phyloP scores from a whole-genome alignment of 371 early-diverging fungal genomes.

The Circinella minor region DNA sequence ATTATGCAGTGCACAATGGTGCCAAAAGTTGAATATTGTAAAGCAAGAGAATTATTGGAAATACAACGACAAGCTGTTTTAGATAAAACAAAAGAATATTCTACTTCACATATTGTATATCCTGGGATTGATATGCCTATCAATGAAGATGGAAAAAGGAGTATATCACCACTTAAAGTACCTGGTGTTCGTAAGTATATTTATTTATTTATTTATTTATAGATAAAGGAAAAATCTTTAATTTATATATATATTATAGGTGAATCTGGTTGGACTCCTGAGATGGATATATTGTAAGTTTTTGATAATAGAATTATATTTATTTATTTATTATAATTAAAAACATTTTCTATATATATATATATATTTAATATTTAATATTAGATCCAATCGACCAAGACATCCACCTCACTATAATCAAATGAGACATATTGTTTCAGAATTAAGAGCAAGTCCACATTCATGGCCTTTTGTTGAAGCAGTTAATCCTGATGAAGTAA shows the following conservation, averaged over 20 bases:
- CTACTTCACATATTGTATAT: slow-evolving; percentile 79
- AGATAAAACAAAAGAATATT: slow-evolving; percentile 77
- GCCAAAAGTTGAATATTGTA: slow-evolving; percentile 62
- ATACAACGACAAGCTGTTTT: slow-evolving; percentile 79
- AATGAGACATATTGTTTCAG: slow-evolving; percentile 76
- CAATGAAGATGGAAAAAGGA: slow-evolving; percentile 47
- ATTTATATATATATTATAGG: slow-evolving; percentile 43
- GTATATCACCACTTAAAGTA: slow-evolving; percentile 61
- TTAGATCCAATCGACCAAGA: slow-evolving; percentile 58
- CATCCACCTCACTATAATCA: slow-evolving; percentile 66
- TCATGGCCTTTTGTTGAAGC: slow-evolving; percentile 99
- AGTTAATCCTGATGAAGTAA: slow-evolving; percentile 91
- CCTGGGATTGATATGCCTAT: slow-evolving; percentile 79
- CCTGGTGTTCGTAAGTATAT: slow-evolving; percentile 81
- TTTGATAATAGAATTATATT: background rate
- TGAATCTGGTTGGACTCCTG: slow-evolving; percentile 93
- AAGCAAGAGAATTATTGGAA: slow-evolving; percentile 61
- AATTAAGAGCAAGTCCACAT: slow-evolving; percentile 76
- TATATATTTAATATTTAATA: too few species aligned
- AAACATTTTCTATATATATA: too few species aligned
- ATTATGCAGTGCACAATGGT: slow-evolving; percentile 91
- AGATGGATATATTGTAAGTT: slow-evolving; percentile 72
- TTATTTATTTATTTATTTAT: too few species aligned
- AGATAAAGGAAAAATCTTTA: too few species aligned
- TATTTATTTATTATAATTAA: too few species aligned